A percentile compares a stretch with the other conserved stretches of the same genome.
Conservation (phyloP, 225 moss, liverwort and hornwort genomes). For the Antitrichia curtipendula region DNA sequence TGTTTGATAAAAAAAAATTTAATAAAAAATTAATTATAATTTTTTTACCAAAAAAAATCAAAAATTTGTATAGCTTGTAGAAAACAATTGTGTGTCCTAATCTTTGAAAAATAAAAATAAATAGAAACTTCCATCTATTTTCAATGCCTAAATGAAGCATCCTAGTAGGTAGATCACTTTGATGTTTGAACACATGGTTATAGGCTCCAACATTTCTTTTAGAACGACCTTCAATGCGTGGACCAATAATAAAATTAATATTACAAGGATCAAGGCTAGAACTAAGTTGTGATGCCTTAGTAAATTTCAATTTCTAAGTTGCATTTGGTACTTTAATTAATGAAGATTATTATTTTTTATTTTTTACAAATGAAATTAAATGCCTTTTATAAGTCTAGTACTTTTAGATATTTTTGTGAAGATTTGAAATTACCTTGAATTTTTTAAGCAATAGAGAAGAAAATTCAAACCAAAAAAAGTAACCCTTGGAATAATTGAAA, state of each 20-base stretch:
- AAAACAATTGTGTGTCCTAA: neutral
- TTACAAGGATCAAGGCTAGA: neutral
- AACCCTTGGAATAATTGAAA: neutral
- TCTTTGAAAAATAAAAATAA: neutral
- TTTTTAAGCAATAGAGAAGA: neutral
- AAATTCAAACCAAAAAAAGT: neutral
- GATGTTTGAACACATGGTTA: neutral
- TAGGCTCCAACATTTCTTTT: fast-evolving
- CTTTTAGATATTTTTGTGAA: neutral
- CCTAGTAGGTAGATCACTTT: neutral
- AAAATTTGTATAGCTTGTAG: neutral
- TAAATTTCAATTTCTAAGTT: neutral
- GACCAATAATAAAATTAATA: neutral
- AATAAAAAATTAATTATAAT: too few species aligned
- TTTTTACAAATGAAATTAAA: neutral
- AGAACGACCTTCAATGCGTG: fast-evolving
- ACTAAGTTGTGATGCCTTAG: neutral
- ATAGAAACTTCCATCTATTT: neutral
- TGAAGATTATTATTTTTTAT: neutral
- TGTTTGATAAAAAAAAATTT: too few species aligned
- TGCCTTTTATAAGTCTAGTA: too few species aligned
- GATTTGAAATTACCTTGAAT: neutral
- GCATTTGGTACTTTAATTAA: neutral
- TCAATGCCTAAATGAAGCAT: neutral
- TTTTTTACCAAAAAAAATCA: neutral